phyloP scores from a whole-genome alignment of 495 filamentous ascomycete species.

The Trichoderma asperelloides region DNA sequence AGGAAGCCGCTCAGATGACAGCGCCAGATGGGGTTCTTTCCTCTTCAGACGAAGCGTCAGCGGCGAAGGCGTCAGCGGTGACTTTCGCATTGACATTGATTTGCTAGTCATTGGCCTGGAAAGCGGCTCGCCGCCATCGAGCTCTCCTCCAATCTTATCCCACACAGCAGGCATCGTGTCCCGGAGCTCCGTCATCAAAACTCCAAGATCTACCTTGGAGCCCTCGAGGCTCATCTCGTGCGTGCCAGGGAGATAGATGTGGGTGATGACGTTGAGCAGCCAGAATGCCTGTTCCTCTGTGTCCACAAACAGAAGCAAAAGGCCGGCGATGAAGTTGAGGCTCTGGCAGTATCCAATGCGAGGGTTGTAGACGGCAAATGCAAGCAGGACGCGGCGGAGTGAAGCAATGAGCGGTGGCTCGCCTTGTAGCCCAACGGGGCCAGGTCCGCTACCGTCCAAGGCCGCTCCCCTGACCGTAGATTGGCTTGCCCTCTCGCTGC shows the following conservation, averaged over 20 bases:
- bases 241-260: slow-evolving; percentile 79
- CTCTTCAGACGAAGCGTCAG: slow-evolving; percentile 20
- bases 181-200: slow-evolving; percentile 76
- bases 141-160: slow-evolving; percentile 75
- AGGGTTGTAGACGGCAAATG: slow-evolving; percentile 84
- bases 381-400: slow-evolving; percentile 75
- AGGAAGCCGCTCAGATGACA: slow-evolving; percentile 50
- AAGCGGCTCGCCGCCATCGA: slow-evolving; percentile 43
- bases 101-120: slow-evolving; percentile 42
- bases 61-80: background rate
- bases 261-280: slow-evolving; percentile 88
- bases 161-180: slow-evolving; percentile 82
- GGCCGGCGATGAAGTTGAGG: slow-evolving; percentile 91
- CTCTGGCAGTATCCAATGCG: slow-evolving; percentile 93
- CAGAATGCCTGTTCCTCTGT: slow-evolving; percentile 88
- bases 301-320: slow-evolving; percentile 83
- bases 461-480: slow-evolving; percentile 9
- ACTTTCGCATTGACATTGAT: slow-evolving; percentile 13
- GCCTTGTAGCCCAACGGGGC: slow-evolving; percentile 20
- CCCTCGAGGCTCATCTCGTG: slow-evolving; percentile 89
- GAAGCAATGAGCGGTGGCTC: slow-evolving; percentile 74
- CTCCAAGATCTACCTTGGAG: slow-evolving; percentile 88
- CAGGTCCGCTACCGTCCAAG: slow-evolving; percentile 19
- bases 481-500: background rate
- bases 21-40: background rate